These are phyloP conservation scores for Candida peoriensis DNA, from an alignment of 805 yeast genomes.

Conservation along the genomic window DNA sequence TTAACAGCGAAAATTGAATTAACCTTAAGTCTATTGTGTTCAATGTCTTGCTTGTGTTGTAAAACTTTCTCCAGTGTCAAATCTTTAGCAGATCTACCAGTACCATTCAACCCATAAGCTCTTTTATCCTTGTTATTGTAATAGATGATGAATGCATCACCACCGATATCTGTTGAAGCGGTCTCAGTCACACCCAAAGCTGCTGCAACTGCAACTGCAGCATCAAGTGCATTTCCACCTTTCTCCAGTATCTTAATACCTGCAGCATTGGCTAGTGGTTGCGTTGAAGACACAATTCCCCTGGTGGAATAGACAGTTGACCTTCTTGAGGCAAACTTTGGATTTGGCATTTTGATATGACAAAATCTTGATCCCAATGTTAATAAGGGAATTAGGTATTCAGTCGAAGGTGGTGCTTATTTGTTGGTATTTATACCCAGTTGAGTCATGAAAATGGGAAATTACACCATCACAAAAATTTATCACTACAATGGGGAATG, in stretches of 20 bases:
- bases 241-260: slow-evolving; percentile 57
- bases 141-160: slow-evolving; percentile 62
- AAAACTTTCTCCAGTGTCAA: slow-evolving; percentile 44
- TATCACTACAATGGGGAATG: too few species aligned
- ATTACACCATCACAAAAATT: background rate
- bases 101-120: slow-evolving; percentile 68
- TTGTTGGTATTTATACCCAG: too few species aligned
- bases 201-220: slow-evolving; percentile 56
- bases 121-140: slow-evolving; percentile 44
- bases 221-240: slow-evolving; percentile 75
- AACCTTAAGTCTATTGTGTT: slow-evolving; percentile 44
- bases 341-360: slow-evolving; percentile 4
- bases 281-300: slow-evolving; percentile 73
- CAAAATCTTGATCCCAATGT: background rate
- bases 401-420: too few species aligned
- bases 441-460: background rate
- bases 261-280: slow-evolving; percentile 73
- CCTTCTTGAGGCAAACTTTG: slow-evolving; percentile 49
- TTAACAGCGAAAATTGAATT: slow-evolving; percentile 56
- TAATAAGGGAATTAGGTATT: background rate
- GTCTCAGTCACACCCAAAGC: slow-evolving; percentile 54
- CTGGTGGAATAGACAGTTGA: slow-evolving; percentile 69
- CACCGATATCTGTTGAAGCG: slow-evolving; percentile 59
- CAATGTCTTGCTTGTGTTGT: slow-evolving; percentile 32
- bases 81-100: slow-evolving; percentile 61